Evolutionary conservation across 768 basidiomycete species (phyloP).

Genomic region (Pseudohyphozyma bogoriensis): DNA sequence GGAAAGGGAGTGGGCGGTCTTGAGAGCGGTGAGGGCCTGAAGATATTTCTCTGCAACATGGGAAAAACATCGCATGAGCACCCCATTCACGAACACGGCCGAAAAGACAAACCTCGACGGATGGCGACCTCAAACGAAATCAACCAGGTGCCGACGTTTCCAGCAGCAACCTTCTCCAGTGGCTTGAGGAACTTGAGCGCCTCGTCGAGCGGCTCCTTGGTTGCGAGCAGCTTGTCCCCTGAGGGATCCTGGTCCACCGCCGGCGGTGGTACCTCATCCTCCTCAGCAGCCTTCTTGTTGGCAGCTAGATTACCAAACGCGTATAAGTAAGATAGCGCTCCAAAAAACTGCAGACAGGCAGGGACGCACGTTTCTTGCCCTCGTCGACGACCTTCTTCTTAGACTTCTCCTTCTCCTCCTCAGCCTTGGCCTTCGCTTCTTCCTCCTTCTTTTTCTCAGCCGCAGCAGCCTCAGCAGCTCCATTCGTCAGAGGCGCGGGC

Average conservation of each 20-base stretch:
- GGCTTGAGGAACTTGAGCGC: slow-evolving; percentile 63
- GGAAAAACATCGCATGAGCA: neutral
- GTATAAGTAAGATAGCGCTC: too few relatives aligned
- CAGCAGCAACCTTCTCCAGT: slow-evolving; percentile 47
- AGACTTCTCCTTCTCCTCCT: slow-evolving; percentile 62
- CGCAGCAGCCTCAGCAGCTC: slow-evolving; percentile 3
- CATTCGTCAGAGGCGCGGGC: slow-evolving; percentile 2
- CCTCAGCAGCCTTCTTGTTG: slow-evolving; percentile 8
- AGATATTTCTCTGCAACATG: slow-evolving; percentile 57
- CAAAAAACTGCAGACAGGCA: too few relatives aligned
- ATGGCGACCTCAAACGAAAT: slow-evolving; percentile 70
- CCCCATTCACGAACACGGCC: neutral
- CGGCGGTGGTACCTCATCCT: slow-evolving; percentile 40
- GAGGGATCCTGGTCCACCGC: slow-evolving; percentile 66
- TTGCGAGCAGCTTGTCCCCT: slow-evolving; percentile 58
- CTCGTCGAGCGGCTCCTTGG: slow-evolving; percentile 58
- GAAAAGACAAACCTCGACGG: slow-evolving; percentile 37
- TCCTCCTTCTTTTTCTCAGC: slow-evolving; percentile 2
- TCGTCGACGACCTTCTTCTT: slow-evolving; percentile 61
- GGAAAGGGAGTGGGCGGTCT: slow-evolving; percentile 48
- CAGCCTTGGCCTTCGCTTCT: slow-evolving; percentile 1
- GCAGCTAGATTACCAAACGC: too few relatives aligned
- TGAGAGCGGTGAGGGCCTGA: slow-evolving; percentile 63
- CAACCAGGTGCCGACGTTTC: slow-evolving; percentile 61
- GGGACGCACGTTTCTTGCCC: slow-evolving; percentile 54